Base-by-base conservation (phyloP, 208 protist species). In the Acanthamoeba castellanii region DNA sequence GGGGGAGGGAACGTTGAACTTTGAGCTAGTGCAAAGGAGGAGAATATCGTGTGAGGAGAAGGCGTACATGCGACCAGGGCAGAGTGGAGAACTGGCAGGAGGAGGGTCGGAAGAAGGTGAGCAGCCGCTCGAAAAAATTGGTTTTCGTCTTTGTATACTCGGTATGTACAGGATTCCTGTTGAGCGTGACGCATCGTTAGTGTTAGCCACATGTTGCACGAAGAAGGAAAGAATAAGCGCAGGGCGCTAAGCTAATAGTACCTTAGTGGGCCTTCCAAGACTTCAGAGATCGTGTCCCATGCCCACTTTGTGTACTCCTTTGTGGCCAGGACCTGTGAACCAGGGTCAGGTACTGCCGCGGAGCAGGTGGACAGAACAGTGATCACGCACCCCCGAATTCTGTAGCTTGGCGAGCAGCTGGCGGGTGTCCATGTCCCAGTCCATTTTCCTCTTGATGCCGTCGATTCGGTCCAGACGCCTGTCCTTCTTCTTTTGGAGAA, bases 61-160 rank as follows among this genome's bases (percentile, higher is more conserved):
- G 47, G 61, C 95, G 94, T 45, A 95, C 95, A 6, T 74, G 95
- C 27, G 89, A 95, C 96, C 96, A 96, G 32, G 96, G 74, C 84
- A 96, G 85, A 1, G 94, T 90, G 42, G 96, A 89, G 45, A 96
- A 96, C 13, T 72, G 5, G 34, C 95, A 87, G 32, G 92, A 95
- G 20, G 74, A 82, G 34, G 96, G 96, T 84, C 94, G 52, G 8
- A 96, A 37, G 30, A 96, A 96, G 37, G 90, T 93, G 13, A 96
- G 45, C 45, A 96, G 74, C 47, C 96, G 61, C 45, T 96, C 95
- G 16, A 96, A 95, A 92, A 96, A 96, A 81, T 96, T 96, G 20
- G 96, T 96, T 27, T 95, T 96, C 14, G 90, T 61, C 52, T 95
- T 52, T 18, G 85, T 93, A 27, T 94, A 91, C 9, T 89, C 42